A percentile compares a stretch with the other conserved stretches of the same genome.
These are phyloP conservation scores for Serendipita vermifera DNA, from an alignment of 768 basidiomycete species.

Conservation along the genomic window DNA sequence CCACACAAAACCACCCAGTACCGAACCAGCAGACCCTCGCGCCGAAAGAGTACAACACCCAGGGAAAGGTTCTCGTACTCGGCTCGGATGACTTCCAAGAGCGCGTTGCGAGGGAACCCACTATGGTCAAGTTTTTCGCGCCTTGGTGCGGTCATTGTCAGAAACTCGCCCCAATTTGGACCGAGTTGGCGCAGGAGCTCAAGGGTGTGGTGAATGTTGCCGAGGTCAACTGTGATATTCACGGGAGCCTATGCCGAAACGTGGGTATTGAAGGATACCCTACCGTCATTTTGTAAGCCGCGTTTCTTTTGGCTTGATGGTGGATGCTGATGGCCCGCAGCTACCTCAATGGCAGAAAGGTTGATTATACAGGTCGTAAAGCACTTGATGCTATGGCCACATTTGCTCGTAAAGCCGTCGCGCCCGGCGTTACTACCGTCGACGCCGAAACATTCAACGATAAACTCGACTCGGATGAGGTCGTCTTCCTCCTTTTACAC, in stretches of 20 bases:
- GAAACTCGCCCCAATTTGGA: slow-evolving; percentile 75
- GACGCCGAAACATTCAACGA: slow-evolving; percentile 30
- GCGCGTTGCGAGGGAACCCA: slow-evolving; percentile 32
- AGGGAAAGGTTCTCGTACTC: slow-evolving; percentile 30
- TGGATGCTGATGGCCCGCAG: slow-evolving; percentile 16
- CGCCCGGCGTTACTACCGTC: slow-evolving; percentile 40
- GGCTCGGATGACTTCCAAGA: slow-evolving; percentile 38
- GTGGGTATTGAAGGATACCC: slow-evolving; percentile 73
- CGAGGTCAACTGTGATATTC: slow-evolving; percentile 78
- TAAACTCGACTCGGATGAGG: slow-evolving; percentile 34
- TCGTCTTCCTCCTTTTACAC: slow-evolving; percentile 47
- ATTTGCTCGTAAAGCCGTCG: slow-evolving; percentile 64
- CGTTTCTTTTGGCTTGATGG: neutral
- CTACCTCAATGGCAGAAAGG: slow-evolving; percentile 37
- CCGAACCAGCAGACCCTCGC: neutral
- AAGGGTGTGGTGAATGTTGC: slow-evolving; percentile 61
- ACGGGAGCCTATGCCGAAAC: slow-evolving; percentile 49
- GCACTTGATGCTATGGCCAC: slow-evolving; percentile 54
- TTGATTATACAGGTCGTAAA: slow-evolving; percentile 65
- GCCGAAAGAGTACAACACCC: slow-evolving; percentile 25
- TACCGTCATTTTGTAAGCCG: slow-evolving; percentile 55
- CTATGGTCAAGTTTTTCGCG: slow-evolving; percentile 74
- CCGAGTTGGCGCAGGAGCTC: slow-evolving; percentile 55
- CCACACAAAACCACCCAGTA: neutral
- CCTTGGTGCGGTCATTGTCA: slow-evolving; percentile 99